Evolutionary conservation across 495 filamentous ascomycete genomes (phyloP), one percentile per base, ranked within the genome.

Genomic region (Oleoguttula mirabilis): DNA sequence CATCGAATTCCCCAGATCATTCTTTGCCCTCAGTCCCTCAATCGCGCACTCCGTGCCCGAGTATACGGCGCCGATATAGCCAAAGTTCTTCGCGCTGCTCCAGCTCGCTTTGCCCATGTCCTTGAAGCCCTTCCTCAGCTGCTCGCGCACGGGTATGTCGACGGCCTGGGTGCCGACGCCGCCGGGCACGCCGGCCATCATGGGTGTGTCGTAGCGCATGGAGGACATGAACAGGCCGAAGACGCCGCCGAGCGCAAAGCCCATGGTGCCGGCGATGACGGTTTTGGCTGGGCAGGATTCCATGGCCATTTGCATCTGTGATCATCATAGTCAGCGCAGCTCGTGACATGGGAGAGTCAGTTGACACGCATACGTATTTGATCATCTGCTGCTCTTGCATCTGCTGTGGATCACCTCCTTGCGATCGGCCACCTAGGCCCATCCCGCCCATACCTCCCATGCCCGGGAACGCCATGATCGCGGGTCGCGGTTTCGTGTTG

Each of bases 141-240:
- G 90, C 57, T 94, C 71, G 17, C 76, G 71, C 42, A 86, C 66
- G 35, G 90, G 88, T 24, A 98, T 75, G 32, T 35, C 33, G 6
- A 45, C 32, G 41, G 50, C 39, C 16, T 35, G 32, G 21, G 45
- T 69, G 40, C 74, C 69, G 39, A 68, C 60, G 32, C 78, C 70
- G 57, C 71, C 72, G 11, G 79, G 68, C 22, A 52, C 17, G 28
- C 78, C 70, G 56, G 70, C 70, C 28, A 72, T 76, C 55, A 83
- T 67, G 34, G 84, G 76, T 2, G 84, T 88, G 55, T 93, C 84
- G 71, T 92, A 92, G 65, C 79, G 77, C 87, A 93, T 92, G 60
- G 80, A 82, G 40, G 88, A 85, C 85, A 94, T 94, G 62, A 95
- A 94, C 47, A 95, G 66, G 36, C 88, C 88, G 51, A 95, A 94